Evolutionary conservation across 176 grass and related monocot genomes (phyloP), one percentile per base, ranked within the genome.

Genomic region (Bolboschoenus planiculmis): DNA sequence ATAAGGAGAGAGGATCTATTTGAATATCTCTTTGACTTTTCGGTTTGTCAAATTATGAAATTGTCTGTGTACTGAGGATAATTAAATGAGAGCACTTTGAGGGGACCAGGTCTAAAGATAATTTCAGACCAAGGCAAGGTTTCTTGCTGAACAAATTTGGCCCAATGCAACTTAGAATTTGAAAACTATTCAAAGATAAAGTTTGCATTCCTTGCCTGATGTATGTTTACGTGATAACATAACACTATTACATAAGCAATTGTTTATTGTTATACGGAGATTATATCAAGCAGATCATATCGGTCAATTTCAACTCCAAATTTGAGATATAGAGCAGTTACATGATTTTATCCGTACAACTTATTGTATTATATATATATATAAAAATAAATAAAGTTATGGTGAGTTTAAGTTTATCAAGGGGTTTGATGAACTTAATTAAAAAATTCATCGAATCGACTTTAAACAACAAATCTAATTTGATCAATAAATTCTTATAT

Each of bases 61-160:
- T 75, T 82, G 2, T 81, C 36, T 29, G 7, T 27, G 35, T 46
- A 82, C 10, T 2, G 3, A 82, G 10, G 56, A 80, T n/a, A n/a
- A n/a, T 40, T 70, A 3, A 73, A 20, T 27, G 54, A 40, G 53
- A 4, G 42, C 55, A 58, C 56, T 82, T 82, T 31, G n/a, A 46
- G 39, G 37, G 39, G 79, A 82, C 56, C 59, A 36, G 79, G 79
- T 82, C 58, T 56, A 46, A 77, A 30, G 18, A 71, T 85, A 44
- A 24, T 15, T 24, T 75, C 60, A 74, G 56, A 75, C 48, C 29
- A 84, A 36, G 10, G 26, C 29, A 84, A 36, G 10, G 26, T 36
- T 42, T 71, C 36, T 36, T 42, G 66, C 34, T 39, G 35, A 71
- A 71, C 35, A 43, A 74, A 29, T 50, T 76, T 48, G 14, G 31